Conservation (phyloP, 768 basidiomycete genomes). For the Strobilomyces dryophilus region DNA sequence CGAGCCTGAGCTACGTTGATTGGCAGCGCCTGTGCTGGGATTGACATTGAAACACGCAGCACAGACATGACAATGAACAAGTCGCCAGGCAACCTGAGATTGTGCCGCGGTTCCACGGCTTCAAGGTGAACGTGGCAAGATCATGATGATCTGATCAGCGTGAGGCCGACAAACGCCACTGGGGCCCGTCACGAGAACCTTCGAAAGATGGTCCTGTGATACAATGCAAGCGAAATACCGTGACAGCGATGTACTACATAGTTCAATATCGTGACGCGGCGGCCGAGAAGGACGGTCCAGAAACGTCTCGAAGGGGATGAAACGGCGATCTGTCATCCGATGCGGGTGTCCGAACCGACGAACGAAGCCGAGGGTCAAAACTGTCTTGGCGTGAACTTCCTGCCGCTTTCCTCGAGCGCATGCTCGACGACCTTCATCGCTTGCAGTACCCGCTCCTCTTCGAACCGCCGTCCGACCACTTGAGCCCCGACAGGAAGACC, state of each 20-base stretch:
- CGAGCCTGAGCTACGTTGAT: too few species aligned
- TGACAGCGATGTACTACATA: too few species aligned
- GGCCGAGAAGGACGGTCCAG: not conserved
- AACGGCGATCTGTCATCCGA: not conserved
- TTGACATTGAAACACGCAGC: too few species aligned
- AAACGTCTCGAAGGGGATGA: not conserved
- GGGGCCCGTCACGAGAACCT: too few species aligned
- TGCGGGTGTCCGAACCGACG: not conserved
- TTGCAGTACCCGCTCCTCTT: slow-evolving; percentile 71
- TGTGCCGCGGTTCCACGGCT: too few species aligned
- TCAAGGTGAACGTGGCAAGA: too few species aligned
- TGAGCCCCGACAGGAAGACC: slow-evolving; percentile 69
- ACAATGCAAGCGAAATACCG: not conserved
- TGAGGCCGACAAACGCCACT: too few species aligned
- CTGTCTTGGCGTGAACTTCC: slow-evolving; percentile 19
- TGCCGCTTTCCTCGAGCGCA: slow-evolving; percentile 20
- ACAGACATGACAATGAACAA: too few species aligned
- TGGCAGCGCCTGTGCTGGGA: too few species aligned
- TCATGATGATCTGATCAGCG: too few species aligned
- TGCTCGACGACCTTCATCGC: slow-evolving; percentile 59
- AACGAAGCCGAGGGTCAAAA: slow-evolving; percentile 18
- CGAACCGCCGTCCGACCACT: slow-evolving; percentile 54
- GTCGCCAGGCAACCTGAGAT: too few species aligned
- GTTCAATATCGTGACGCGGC: not conserved
- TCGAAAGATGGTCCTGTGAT: not conserved